A percentile compares a stretch with the other conserved stretches of the same genome.
phyloP scores from a whole-genome alignment of 2,329 filamentous ascomycete species.

The Aureobasidium sp. region DNA sequence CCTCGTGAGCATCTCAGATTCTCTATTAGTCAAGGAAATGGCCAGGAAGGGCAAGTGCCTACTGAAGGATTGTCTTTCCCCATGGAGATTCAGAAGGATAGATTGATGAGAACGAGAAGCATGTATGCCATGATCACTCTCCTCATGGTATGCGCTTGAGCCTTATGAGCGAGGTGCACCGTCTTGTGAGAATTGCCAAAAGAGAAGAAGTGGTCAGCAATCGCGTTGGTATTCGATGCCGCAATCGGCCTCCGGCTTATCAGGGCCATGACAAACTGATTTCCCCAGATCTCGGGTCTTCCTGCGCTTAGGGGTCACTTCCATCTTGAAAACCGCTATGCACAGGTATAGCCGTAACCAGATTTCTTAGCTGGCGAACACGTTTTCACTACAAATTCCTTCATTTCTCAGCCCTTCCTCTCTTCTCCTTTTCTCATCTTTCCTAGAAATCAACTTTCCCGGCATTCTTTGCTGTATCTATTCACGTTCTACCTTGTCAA shows the following conservation, averaged over 20 bases:
- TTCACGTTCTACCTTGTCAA: background rate
- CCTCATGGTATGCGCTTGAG: background rate
- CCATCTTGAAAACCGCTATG: constrained; percentile 1
- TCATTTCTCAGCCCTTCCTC: background rate
- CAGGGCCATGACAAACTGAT: constrained; percentile 5
- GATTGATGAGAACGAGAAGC: background rate
- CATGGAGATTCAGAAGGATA: background rate
- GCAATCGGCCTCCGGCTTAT: constrained; percentile 4
- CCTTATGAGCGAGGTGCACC: background rate
- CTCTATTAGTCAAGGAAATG: constrained; percentile 12
- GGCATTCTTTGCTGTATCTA: background rate
- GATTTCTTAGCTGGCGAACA: constrained; percentile 9
- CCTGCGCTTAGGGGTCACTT: constrained; percentile 7
- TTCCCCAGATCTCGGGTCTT: background rate
- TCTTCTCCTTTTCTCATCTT: background rate
- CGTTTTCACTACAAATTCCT: constrained; percentile 15
- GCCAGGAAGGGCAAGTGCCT: background rate
- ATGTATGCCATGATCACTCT: background rate
- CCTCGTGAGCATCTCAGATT: background rate
- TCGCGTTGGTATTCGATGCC: background rate
- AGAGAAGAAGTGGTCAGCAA: background rate
- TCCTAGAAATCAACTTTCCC: background rate
- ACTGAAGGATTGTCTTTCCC: background rate
- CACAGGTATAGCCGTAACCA: constrained; percentile 2
- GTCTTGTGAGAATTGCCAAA: background rate